These are phyloP conservation scores for Leccinum barrowsii DNA, from an alignment of 768 basidiomycete species.

Conservation along the genomic window DNA sequence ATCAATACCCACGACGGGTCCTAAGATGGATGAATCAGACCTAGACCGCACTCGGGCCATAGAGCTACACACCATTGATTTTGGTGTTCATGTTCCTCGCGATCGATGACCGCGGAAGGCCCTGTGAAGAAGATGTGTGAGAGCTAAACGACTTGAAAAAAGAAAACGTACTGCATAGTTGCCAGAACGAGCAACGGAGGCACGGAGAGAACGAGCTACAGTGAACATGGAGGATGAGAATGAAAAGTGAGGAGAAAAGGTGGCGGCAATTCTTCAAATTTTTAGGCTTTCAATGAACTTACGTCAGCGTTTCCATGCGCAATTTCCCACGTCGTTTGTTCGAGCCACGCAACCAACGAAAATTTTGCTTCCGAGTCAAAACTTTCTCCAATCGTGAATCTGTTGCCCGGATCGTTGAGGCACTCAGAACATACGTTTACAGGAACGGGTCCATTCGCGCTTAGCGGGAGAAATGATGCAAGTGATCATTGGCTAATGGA, in stretches of 20 bases:
- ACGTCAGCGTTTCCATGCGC: conserved; percentile 20
- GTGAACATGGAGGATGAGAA: conserved; percentile 65
- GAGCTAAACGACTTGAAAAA: neutral
- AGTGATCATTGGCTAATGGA: neutral
- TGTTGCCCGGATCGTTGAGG: neutral
- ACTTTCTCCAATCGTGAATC: neutral
- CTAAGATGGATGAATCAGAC: conserved; percentile 31
- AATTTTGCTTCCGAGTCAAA: neutral
- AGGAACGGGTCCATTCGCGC: neutral
- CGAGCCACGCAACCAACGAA: neutral
- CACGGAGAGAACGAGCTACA: conserved; percentile 61
- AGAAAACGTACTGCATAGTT: conserved; percentile 53
- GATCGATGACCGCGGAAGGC: conserved; percentile 66
- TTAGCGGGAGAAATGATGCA: neutral
- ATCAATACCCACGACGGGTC: conserved; percentile 95
- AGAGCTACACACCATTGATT: conserved; percentile 63
- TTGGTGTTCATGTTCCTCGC: conserved; percentile 95
- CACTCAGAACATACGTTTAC: neutral
- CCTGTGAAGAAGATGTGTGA: conserved; percentile 35
- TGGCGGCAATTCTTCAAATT: conserved; percentile 42
- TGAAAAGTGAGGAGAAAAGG: conserved; percentile 32
- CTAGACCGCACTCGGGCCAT: neutral
- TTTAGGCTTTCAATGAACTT: conserved; percentile 37
- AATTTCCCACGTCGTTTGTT: conserved; percentile 12
- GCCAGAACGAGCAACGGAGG: conserved; percentile 56